phyloP scores from a whole-genome alignment of 257 asterid species.

The Solanum okadae region DNA sequence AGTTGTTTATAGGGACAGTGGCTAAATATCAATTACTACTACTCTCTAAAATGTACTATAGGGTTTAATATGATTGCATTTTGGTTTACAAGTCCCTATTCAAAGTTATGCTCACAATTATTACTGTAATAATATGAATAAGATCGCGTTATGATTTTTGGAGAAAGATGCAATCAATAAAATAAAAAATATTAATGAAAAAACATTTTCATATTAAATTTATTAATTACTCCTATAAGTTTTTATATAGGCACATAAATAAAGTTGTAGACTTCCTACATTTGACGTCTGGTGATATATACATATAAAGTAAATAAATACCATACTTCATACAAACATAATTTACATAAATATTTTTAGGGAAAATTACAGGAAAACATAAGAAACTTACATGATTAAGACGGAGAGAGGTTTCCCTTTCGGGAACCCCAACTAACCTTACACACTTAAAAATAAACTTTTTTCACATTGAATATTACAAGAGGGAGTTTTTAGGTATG shows the following conservation, averaged over 20 bases:
- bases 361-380: too few species aligned
- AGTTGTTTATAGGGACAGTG: not conserved
- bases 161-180: not conserved
- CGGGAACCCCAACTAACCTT: too few species aligned
- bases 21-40: not conserved
- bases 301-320: too few species aligned
- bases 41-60: not conserved
- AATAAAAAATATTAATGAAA: not conserved
- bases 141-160: not conserved
- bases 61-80: conserved; percentile 26
- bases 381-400: too few species aligned
- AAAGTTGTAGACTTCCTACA: not conserved
- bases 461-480: too few species aligned
- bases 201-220: not conserved
- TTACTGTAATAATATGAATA: conserved; percentile 8
- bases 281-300: too few species aligned
- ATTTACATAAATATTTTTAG: too few species aligned
- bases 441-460: too few species aligned
- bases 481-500: too few species aligned
- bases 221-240: not conserved
- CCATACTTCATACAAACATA: too few species aligned
- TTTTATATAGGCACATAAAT: not conserved
- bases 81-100: conserved; percentile 36
- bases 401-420: too few species aligned
- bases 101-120: conserved; percentile 24